A percentile compares a stretch with the other conserved stretches of the same genome.
phyloP scores from a whole-genome alignment of 176 grass and related monocot species.

The Ensete ventricosum region DNA sequence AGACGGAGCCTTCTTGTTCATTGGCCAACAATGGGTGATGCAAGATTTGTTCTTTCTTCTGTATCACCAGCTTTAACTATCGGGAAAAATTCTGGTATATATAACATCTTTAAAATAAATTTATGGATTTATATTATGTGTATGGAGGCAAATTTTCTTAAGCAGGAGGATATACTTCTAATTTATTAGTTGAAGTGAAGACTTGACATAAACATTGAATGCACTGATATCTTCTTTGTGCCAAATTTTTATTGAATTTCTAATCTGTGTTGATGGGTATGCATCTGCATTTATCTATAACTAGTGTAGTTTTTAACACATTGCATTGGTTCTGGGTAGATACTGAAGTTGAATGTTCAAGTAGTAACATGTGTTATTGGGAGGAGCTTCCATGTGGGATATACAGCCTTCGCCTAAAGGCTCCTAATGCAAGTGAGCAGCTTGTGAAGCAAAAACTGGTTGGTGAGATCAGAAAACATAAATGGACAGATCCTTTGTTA shows the following conservation, averaged over 20 bases:
- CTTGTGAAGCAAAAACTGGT: conserved; percentile 25
- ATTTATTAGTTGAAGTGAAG: background rate
- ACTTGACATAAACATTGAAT: background rate
- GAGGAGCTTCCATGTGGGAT: conserved; percentile 86
- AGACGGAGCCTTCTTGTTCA: conserved; percentile 86
- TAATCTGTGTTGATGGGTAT: background rate
- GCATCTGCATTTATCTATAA: conserved; percentile 17
- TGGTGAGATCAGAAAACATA: conserved; percentile 43
- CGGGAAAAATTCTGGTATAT: conserved; percentile 29
- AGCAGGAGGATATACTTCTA: background rate
- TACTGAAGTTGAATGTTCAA: conserved; percentile 16
- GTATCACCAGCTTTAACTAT: conserved; percentile 41
- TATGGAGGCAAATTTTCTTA: background rate
- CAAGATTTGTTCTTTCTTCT: conserved; percentile 69
- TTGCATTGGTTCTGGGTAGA: conserved; percentile 23
- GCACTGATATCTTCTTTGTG: no score
- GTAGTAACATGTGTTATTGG: conserved; percentile 36
- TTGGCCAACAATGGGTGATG: conserved; percentile 59
- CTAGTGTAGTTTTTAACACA: conserved; percentile 16
- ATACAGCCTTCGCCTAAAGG: conserved; percentile 56
- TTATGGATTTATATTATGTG: background rate
- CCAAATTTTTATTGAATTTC: no score
- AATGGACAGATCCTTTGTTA: conserved; percentile 45
- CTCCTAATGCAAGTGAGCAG: background rate
- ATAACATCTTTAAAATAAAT: background rate